Conservation (phyloP, 2,329 filamentous ascomycete species). For the Pestalotiopsis sp. region DNA sequence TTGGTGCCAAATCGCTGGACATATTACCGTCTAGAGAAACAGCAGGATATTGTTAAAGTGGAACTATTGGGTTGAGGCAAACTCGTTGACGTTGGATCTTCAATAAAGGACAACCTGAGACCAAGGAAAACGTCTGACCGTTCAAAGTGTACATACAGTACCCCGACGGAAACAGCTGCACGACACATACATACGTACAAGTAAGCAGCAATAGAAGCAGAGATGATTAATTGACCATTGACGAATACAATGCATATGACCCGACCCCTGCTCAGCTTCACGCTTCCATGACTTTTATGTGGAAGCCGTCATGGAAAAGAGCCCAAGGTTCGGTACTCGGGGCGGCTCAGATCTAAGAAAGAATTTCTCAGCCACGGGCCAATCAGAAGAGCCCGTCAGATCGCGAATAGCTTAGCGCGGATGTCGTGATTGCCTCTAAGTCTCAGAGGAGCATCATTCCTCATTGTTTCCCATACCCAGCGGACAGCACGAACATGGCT, state of each 20-base stretch:
- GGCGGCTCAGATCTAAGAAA: conserved; percentile 8
- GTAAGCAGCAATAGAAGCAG: not conserved
- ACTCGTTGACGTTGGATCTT: not conserved
- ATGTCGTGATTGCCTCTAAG: conserved; percentile 40
- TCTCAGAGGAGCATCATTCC: conserved; percentile 19
- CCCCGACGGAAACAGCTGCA: not conserved
- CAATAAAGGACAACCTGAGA: not conserved
- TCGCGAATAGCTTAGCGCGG: conserved; percentile 33
- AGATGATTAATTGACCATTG: not conserved
- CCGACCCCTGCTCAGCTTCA: conserved; percentile 8
- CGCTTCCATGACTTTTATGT: not conserved
- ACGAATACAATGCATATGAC: not conserved
- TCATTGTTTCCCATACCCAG: conserved; percentile 21
- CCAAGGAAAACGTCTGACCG: not conserved
- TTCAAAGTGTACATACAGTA: not conserved
- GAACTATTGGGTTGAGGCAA: not conserved
- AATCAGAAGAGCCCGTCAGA: conserved; percentile 28
- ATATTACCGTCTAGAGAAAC: not conserved
- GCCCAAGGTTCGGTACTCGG: conserved; percentile 11
- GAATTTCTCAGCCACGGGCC: conserved; percentile 17
- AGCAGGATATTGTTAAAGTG: not conserved
- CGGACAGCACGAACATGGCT: not conserved
- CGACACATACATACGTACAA: not conserved
- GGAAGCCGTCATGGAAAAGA: conserved; percentile 9
- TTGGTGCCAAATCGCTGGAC: not conserved